These are phyloP conservation scores for Pholiota adiposa DNA, from an alignment of 1,284 basidiomycete genomes.

Conservation along the genomic window DNA sequence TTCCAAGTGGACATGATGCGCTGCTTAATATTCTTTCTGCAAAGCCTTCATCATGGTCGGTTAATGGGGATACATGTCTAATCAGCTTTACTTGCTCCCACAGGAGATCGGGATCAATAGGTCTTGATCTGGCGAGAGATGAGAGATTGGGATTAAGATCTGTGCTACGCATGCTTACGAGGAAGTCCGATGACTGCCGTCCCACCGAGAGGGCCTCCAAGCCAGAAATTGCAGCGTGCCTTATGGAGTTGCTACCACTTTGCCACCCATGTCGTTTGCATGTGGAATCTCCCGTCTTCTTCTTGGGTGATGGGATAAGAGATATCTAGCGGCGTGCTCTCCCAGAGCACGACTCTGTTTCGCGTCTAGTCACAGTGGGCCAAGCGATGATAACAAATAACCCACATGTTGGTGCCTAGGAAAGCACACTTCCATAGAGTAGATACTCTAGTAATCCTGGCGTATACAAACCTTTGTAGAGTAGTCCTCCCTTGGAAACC, in stretches of 20 bases:
- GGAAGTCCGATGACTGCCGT: constrained; percentile 32
- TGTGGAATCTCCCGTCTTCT: constrained; percentile 20
- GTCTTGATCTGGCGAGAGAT: constrained; percentile 21
- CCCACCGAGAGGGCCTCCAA: constrained; percentile 17
- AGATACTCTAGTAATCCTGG: too few relatives aligned
- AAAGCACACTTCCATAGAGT: too few relatives aligned
- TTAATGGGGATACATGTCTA: constrained; percentile 36
- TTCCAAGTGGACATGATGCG: constrained; percentile 34
- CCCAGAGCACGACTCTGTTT: constrained; percentile 10
- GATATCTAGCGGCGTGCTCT: constrained; percentile 13
- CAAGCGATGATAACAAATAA: constrained; percentile 2
- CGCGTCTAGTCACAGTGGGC: not conserved
- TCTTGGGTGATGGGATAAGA: constrained; percentile 13
- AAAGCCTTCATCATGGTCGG: constrained; percentile 23
- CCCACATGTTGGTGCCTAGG: not conserved
- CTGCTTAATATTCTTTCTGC: constrained; percentile 34
- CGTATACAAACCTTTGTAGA: not conserved
- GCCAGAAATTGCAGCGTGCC: constrained; percentile 20
- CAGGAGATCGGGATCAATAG: constrained; percentile 41
- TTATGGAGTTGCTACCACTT: constrained; percentile 28
- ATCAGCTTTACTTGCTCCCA: constrained; percentile 31
- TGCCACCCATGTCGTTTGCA: constrained; percentile 23
- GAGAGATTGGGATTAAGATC: constrained; percentile 27
- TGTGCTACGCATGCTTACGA: constrained; percentile 29
- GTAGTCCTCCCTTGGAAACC: not conserved